Evolutionary conservation across 225 moss, liverwort and hornwort species (phyloP).

Genomic region (Polytrichum commune): DNA sequence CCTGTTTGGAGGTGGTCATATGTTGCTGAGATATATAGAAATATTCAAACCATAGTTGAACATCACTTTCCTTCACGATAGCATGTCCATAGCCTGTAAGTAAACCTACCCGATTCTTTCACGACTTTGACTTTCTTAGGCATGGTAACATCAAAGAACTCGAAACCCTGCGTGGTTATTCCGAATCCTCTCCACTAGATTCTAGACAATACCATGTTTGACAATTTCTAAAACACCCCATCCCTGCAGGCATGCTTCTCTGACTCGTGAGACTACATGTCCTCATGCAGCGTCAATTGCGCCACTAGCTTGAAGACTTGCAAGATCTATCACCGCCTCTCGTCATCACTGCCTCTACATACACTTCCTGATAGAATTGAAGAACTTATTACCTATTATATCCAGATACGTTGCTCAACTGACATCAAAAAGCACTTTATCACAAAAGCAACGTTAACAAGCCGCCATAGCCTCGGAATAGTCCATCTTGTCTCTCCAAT

Average conservation of each 20-base stretch:
- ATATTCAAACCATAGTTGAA: constrained; percentile 39
- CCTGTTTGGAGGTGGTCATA: no score
- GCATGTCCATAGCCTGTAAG: constrained; percentile 41
- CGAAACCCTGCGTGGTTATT: constrained; percentile 19
- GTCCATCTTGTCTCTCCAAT: no score
- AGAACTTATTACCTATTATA: no score
- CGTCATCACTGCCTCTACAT: no score
- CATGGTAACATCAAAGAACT: constrained; percentile 36
- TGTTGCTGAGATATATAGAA: constrained; percentile 6
- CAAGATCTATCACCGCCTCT: constrained; percentile 21
- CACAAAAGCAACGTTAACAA: no score
- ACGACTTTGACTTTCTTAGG: constrained; percentile 39
- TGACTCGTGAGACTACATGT: constrained; percentile 18
- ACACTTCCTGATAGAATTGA: no score
- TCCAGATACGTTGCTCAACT: no score
- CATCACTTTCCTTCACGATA: constrained; percentile 29
- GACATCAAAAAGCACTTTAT: no score
- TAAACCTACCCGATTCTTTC: constrained; percentile 6
- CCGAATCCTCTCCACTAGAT: constrained; percentile 35
- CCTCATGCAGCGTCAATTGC: constrained; percentile 18
- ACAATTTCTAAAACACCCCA: constrained; percentile 52
- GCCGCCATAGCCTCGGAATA: no score
- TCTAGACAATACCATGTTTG: constrained; percentile 37
- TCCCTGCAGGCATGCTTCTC: constrained; percentile 32
- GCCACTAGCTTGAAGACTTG: constrained; percentile 13